Base-by-base conservation (phyloP, 768 basidiomycete species). In the Strobilomyces dryophilus region DNA sequence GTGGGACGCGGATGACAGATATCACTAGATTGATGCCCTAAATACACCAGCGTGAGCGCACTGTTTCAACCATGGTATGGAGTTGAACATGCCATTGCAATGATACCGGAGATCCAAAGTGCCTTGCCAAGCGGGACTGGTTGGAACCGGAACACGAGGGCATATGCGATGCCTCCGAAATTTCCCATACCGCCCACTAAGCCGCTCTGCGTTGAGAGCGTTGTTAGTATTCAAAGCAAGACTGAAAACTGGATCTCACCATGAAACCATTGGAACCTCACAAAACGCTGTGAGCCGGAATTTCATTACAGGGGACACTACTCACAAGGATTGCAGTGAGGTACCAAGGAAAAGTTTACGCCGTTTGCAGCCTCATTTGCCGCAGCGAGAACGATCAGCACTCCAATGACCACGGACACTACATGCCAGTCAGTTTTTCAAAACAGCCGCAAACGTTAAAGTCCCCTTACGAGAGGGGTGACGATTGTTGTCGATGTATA, bases 111-210 rank as follows among this genome's bases (percentile, higher is more conserved):
- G 36, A 79, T 74, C 75, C 77, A 76, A 52, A 78, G 78, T 0
- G 53, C 47, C 21, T 45, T 54, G 15, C 53, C 53, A 21, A 39
- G 0, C 8, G 53, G 53, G 26, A 24, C 20, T 10, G 52, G 47
- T 37, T 53, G 52, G 47, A 48, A 48, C 18, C 52, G 46, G 35
- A 53, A 53, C 18, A 82, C 61, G 0, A 81, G 56, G 1, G 79
- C 77, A 35, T 75, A 80, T 24, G 76, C 54, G 43, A 81, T 66
- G 4, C 81, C 81, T 5, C 81, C 76, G 45, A 77, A 17, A 67
- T 69, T 66, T 47, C 72, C 75, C 52, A 69, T 60, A 3, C 58
- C 64, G 15, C 78, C 73, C 34, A 76, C 78, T 47, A 73, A 68
- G 40, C 66, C 77, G 50, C 59, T 72, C 57, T 67, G 46, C 17